A percentile compares a stretch with the other conserved stretches of the same genome.
Evolutionary conservation across 192 early-diverging fungal species (phyloP).

Genomic region (Umbelopsis sp.): DNA sequence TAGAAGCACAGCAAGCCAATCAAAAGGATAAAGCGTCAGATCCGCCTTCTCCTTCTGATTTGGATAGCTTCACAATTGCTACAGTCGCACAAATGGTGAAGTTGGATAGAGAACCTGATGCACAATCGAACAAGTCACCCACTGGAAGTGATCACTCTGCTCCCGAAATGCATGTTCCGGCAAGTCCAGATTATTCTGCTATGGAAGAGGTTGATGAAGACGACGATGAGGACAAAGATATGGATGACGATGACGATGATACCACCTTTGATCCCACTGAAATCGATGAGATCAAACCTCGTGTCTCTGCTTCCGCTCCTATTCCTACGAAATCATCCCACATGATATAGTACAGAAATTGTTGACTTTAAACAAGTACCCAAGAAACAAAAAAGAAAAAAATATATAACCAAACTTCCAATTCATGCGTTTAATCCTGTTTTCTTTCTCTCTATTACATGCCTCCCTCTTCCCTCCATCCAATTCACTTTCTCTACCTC

Average conservation of each 20-base stretch:
- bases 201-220: neutral
- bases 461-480: neutral
- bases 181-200: constrained; percentile 8
- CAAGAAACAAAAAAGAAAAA: too few relatives aligned
- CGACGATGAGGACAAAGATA: neutral
- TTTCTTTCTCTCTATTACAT: neutral
- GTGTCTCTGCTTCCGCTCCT: neutral
- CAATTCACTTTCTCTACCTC: neutral
- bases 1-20: constrained; percentile 22
- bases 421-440: neutral
- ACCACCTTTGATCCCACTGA: neutral
- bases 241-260: neutral
- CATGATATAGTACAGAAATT: neutral
- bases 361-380: neutral
- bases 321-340: neutral
- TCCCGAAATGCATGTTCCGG: constrained; percentile 9
- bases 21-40: constrained; percentile 11
- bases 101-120: constrained; percentile 4
- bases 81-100: constrained; percentile 30
- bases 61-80: constrained; percentile 28
- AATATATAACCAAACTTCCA: neutral
- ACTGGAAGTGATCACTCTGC: neutral
- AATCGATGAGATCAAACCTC: neutral
- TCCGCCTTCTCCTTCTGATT: neutral
- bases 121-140: neutral